Base-by-base conservation (phyloP, 768 basidiomycete species). In the Auriscalpium microsporum region DNA sequence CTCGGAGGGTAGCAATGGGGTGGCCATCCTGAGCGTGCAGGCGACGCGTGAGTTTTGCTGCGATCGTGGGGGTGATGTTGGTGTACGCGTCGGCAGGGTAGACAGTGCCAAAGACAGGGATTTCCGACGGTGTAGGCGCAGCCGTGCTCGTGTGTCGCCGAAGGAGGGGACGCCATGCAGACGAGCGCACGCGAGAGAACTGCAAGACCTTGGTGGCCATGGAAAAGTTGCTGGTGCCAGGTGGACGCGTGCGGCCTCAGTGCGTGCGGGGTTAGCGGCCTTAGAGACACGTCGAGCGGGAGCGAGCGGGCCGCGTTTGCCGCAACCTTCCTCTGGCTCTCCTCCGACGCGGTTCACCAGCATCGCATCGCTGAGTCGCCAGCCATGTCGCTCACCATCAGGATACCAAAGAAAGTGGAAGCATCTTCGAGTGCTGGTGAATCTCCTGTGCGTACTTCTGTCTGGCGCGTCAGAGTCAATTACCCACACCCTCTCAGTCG, bases 21-120 rank as follows among this genome's bases (percentile, higher is more conserved):
- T 99, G 96, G 4, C 78, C 72, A 21, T 83, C 82, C 57, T 84
- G 76, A 17, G 79, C 76, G 68, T 96, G 91, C 21, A 99, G 78
- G 38, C 81, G 80, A 14, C 84, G 75, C 10, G 83, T 77, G 40
- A 95, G 73, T 69, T 94, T 95, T 48, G 85, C 79, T 53, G 92
- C 75, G 64, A 99, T 93, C 23, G 91, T 76, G 21, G 88, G 79
- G 1, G 94, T 87, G 42, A 91, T 78, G 70, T 99, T 99, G 42
- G 94, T 90, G 69, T 74, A 77, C 34, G 74, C 69, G 73, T 99
- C 96, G n/a, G 75, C 78, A 2, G 80, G 75, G 71, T 94, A 90
- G n/a, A 72, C 69, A 47, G 75, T 68, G n/a, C 82, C 84, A 10
- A 85, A 77, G 57, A 89, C 78, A 50, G 76, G 73, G 47, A 86